Percentiles rank a stretch among this genome's conserved stretches.
phyloP scores from a whole-genome alignment of 495 filamentous ascomycete genomes.

The Lasiosphaeriaceae sp. region DNA sequence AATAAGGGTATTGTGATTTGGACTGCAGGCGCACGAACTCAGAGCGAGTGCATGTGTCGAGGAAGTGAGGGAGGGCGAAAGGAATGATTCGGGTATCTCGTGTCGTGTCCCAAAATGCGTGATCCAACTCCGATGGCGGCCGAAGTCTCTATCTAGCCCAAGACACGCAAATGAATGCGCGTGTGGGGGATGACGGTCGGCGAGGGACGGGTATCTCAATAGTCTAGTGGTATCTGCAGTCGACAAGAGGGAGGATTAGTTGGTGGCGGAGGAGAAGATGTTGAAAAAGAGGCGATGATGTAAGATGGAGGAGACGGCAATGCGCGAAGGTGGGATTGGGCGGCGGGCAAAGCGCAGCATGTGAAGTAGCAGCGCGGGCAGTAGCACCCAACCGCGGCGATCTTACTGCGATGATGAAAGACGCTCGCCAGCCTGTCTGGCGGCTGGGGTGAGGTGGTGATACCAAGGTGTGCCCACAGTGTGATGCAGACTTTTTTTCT shows the following conservation, averaged over 20 bases:
- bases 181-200: not conserved
- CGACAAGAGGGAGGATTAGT: constrained; percentile 9
- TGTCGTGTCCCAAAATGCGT: not conserved
- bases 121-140: not conserved
- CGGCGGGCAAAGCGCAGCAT: not conserved
- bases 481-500: no score
- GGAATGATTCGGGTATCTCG: constrained; percentile 1
- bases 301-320: constrained; percentile 1
- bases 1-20: not conserved
- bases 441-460: no score
- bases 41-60: constrained; percentile 15
- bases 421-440: no score
- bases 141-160: constrained; percentile 1
- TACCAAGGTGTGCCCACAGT: no score
- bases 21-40: not conserved
- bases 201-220: constrained; percentile 27
- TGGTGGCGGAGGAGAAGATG: not conserved
- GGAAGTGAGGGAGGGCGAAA: not conserved
- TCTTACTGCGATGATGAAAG: not conserved
- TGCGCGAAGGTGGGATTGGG: not conserved
- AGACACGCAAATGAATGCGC: constrained; percentile 11
- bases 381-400: not conserved
- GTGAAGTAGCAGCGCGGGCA: not conserved
- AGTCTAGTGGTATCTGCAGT: constrained; percentile 22
- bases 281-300: constrained; percentile 6